Evolutionary conservation across 805 yeast genomes (phyloP), one percentile per base, ranked within the genome.

Genomic region (Nakazawaea laoshanensis): DNA sequence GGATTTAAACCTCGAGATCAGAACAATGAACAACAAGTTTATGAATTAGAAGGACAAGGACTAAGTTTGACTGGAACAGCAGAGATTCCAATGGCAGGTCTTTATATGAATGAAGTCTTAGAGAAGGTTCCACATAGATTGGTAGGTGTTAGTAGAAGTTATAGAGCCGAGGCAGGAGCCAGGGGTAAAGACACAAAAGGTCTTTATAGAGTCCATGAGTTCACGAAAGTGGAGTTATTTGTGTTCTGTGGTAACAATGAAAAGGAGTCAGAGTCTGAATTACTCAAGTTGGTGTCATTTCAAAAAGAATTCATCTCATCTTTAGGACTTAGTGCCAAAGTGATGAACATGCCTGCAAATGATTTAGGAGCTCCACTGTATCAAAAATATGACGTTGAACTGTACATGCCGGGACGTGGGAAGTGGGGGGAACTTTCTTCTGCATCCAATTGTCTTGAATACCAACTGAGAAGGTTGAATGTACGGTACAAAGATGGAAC

Each of bases 361-460:
- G 98, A 92, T 51, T 59, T 92, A 33, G 98, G 98, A 0, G 79
- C 95, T 0, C 95, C 98, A 1, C 97, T 97, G 0, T 74, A 67
- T 55, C 78, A 82, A 48, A 92, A 92, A 52, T 85, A 77, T 50
- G 98, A 92, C 46, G 84, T 88, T 37, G 98, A 92, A 56, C 95
- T 88, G 0, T 85, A 95, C 87, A 89, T 92, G 97, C 97, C 97
- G 0, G 96, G 97, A 2, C 71, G 96, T 46, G 88, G 85, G 1
- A 53, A 60, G 2, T 89, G 94, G 85, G 98, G 98, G 4, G 98
- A 92, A 52, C 65, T 92, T 20, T 77, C 94, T 2, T 84, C 95
- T 19, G 69, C 94, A 1, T 87, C 96, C 2, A 89, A 88, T 50
- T 92, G 98, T 54, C 72, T 86, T 3, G 96, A 88, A 44, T 92